A percentile compares a stretch with the other conserved stretches of the same genome.
These are phyloP conservation scores for Termitomyces sp. DNA, from an alignment of 768 basidiomycete genomes.

Conservation along the genomic window DNA sequence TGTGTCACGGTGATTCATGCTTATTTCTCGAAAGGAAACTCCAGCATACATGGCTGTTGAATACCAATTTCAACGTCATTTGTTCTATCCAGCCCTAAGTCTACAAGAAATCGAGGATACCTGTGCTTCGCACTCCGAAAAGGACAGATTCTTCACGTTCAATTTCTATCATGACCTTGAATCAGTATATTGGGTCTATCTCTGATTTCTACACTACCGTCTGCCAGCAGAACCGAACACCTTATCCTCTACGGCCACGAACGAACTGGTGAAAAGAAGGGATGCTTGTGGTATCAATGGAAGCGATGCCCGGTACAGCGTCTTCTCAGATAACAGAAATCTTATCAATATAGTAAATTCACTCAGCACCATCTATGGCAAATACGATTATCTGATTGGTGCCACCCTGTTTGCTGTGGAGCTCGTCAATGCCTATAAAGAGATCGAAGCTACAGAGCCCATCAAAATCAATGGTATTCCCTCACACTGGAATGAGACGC, in stretches of 20 bases:
- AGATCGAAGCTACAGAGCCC: background rate
- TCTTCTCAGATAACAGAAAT: background rate
- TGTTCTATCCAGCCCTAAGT: background rate
- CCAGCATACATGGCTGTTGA: background rate
- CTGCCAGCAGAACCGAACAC: background rate
- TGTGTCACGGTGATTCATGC: background rate
- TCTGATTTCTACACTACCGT: background rate
- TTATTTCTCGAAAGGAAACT: background rate
- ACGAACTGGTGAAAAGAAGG: background rate
- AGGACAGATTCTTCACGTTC: background rate
- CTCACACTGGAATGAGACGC: background rate
- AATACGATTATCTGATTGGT: background rate
- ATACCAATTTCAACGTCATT: background rate
- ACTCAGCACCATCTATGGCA: background rate
- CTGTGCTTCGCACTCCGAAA: too few species aligned
- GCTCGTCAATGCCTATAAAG: background rate
- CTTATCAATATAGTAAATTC: too few species aligned
- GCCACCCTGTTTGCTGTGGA: background rate
- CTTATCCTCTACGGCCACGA: too few species aligned
- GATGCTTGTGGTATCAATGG: background rate
- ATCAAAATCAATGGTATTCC: background rate
- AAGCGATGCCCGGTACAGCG: background rate
- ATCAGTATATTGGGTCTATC: background rate
- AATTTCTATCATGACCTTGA: constrained; percentile 3
- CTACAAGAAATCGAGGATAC: too few species aligned